Evolutionary conservation across 306 rosid species (phyloP).

Genomic region (Sindora glabra): DNA sequence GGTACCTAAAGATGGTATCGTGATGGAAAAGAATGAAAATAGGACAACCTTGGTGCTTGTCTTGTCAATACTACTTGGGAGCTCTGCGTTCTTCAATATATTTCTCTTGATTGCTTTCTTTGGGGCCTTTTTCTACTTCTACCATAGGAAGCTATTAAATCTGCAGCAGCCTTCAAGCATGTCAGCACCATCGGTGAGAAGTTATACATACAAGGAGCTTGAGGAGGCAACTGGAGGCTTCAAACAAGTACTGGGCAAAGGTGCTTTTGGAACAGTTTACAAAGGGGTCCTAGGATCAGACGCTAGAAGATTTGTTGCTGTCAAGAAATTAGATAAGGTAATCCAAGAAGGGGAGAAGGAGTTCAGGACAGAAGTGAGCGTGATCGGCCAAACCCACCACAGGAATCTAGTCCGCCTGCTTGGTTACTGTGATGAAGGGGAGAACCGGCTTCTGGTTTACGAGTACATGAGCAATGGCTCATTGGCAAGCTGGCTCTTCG

Average conservation of each 20-base stretch:
- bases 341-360: constrained; percentile 33
- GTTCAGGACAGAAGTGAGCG: constrained; percentile 28
- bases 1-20: background rate
- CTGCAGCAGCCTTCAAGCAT: background rate
- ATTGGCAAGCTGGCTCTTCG: background rate
- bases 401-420: constrained; percentile 10
- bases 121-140: background rate
- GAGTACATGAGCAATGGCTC: background rate
- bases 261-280: constrained; percentile 19
- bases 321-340: constrained; percentile 26
- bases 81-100: constrained; percentile 20
- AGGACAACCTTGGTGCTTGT: background rate
- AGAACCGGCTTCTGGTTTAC: background rate
- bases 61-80: constrained; percentile 15
- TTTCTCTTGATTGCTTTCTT: background rate
- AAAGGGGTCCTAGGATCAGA: constrained; percentile 20
- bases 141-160: background rate
- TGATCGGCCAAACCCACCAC: constrained; percentile 27
- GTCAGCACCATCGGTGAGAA: background rate
- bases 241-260: constrained; percentile 13
- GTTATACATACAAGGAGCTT: constrained; percentile 2
- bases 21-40: background rate
- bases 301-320: constrained; percentile 25
- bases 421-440: constrained; percentile 15
- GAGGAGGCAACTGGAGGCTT: constrained; percentile 20